Evolutionary conservation across 2,329 filamentous ascomycete genomes (phyloP).

Genomic region (Intubia oerlemansii): DNA sequence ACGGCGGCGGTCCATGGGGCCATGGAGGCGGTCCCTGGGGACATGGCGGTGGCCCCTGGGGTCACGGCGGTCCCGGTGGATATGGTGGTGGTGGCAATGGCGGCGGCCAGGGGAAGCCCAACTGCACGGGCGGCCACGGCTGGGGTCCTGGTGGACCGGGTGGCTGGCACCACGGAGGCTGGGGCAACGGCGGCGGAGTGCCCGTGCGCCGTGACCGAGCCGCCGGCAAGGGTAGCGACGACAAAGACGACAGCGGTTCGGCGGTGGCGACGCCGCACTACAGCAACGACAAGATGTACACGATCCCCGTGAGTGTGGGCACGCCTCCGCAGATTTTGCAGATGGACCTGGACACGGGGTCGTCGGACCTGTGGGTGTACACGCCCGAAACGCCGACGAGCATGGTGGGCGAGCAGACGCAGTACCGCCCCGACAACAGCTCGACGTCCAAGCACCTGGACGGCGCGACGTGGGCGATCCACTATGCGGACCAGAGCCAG

Average conservation of each 20-base stretch:
- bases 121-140: no score
- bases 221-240: no score
- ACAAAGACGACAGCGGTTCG: slow-evolving; percentile 8
- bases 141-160: no score
- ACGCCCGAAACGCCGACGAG: slow-evolving; percentile 10
- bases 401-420: slow-evolving; percentile 10
- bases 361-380: slow-evolving; percentile 17
- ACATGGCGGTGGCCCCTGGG: no score
- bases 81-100: no score
- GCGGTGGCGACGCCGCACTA: slow-evolving; percentile 21
- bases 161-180: no score
- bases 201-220: no score
- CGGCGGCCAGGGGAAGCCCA: no score
- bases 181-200: no score
- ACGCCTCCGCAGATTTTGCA: slow-evolving; percentile 12
- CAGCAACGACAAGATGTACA: slow-evolving; percentile 20
- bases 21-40: no score
- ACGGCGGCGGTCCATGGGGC: no score
- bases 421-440: slow-evolving; percentile 13
- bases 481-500: slow-evolving; percentile 13
- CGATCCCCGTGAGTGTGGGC: slow-evolving; percentile 18
- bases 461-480: slow-evolving; percentile 13
- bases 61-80: no score
- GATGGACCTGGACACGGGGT: slow-evolving; percentile 14
- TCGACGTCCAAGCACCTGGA: slow-evolving; percentile 11